Conservation (phyloP, 2,329 filamentous ascomycete genomes). For the Zasmidium angulare region DNA sequence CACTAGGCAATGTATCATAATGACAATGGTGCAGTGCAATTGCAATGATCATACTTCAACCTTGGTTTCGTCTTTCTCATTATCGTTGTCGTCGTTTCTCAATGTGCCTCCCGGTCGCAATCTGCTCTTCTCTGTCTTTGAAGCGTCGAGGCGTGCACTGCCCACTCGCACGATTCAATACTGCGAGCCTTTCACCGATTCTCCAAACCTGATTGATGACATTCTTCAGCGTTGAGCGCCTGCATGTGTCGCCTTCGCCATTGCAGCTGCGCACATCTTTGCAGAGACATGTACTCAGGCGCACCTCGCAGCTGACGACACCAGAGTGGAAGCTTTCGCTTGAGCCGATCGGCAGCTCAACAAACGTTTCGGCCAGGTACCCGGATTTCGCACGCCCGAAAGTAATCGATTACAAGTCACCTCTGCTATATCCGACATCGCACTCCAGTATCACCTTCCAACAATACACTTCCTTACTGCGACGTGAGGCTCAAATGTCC, state of each 20-base stretch:
- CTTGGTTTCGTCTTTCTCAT: constrained; percentile 1
- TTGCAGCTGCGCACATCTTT: no score
- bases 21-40: constrained; percentile 37
- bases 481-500: not conserved
- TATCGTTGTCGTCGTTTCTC: not conserved
- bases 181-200: no score
- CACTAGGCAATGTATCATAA: constrained; percentile 41
- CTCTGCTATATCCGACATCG: not conserved
- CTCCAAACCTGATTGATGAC: no score
- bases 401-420: not conserved
- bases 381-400: not conserved
- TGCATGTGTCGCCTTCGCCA: no score
- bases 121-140: constrained; percentile 6
- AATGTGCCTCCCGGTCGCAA: constrained; percentile 21
- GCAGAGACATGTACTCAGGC: no score
- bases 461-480: constrained; percentile 5
- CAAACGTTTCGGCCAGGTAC: not conserved
- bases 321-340: not conserved
- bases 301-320: not conserved
- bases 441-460: not conserved
- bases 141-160: not conserved
- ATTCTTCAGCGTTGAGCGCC: no score
- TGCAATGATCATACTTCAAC: constrained; percentile 26
- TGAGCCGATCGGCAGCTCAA: not conserved
- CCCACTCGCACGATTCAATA: not conserved